Conservation (phyloP, 257 asterid species). For the Solanum appendiculatum region DNA sequence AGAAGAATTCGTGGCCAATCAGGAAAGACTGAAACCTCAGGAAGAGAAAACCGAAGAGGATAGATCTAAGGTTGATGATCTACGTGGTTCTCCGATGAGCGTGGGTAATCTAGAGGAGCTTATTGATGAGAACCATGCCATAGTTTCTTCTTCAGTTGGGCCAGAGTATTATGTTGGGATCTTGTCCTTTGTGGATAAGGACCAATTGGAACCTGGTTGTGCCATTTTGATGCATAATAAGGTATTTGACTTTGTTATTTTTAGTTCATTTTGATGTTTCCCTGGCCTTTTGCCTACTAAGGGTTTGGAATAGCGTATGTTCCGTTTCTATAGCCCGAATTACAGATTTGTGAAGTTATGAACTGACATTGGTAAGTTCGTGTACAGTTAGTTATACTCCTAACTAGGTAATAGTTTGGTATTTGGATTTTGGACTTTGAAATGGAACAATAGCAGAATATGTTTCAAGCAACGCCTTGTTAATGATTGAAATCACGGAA, state of each 20-base stretch:
- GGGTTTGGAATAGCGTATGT: not conserved
- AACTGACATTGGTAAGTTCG: not conserved
- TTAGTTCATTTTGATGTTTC: not conserved
- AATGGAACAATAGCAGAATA: not conserved
- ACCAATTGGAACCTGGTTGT: constrained; percentile 93
- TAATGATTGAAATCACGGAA: not conserved
- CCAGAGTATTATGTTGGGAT: constrained; percentile 92
- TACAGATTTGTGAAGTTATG: not conserved
- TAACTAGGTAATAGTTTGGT: not conserved
- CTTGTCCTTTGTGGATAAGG: constrained; percentile 81
- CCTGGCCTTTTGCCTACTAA: not conserved
- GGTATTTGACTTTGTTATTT: constrained; percentile 19
- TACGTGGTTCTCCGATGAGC: constrained; percentile 88
- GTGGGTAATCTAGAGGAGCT: constrained; percentile 85
- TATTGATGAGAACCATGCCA: constrained; percentile 90
- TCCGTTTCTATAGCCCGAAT: not conserved
- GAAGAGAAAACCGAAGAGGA: constrained; percentile 97
- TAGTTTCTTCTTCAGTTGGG: constrained; percentile 76
- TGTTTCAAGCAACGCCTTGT: not conserved
- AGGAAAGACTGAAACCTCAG: constrained; percentile 83
- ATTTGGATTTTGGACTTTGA: not conserved
- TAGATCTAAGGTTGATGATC: constrained; percentile 74
- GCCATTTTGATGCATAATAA: constrained; percentile 91
- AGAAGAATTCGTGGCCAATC: constrained; percentile 89
- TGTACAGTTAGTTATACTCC: not conserved